A percentile compares a stretch with the other conserved stretches of the same genome.
These are phyloP conservation scores for Simplicillium aogashimaense DNA, from an alignment of 2,329 filamentous ascomycete genomes.

Conservation along the genomic window DNA sequence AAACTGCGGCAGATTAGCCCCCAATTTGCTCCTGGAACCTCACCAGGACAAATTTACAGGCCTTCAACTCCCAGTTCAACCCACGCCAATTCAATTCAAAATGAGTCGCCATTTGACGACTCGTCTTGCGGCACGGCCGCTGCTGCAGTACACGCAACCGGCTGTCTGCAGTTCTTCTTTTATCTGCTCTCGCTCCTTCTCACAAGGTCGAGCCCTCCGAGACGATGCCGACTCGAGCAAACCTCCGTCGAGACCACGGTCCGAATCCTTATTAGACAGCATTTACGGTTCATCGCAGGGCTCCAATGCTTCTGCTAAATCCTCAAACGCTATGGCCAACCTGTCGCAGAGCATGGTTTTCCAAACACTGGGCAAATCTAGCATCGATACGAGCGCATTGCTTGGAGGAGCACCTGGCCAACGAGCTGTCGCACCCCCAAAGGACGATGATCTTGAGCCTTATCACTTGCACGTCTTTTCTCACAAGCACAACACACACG, in stretches of 20 bases:
- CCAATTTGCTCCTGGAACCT: background rate
- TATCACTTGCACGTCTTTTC: slow-evolving; percentile 83
- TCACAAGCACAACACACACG: slow-evolving; percentile 90
- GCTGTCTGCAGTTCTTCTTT: too few relatives aligned
- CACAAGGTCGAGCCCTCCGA: slow-evolving; percentile 23
- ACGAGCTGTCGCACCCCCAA: slow-evolving; percentile 11
- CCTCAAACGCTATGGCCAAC: slow-evolving; percentile 19
- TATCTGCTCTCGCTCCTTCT: slow-evolving; percentile 22
- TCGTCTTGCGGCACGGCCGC: slow-evolving; percentile 30
- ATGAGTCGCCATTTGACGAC: slow-evolving; percentile 35
- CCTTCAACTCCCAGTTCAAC: background rate
- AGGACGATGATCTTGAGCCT: slow-evolving; percentile 41
- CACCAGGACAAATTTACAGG: background rate
- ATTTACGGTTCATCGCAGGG: slow-evolving; percentile 19
- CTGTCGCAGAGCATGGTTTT: slow-evolving; percentile 29
- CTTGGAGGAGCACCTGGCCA: slow-evolving; percentile 10
- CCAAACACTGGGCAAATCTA: slow-evolving; percentile 23
- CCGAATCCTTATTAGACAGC: slow-evolving; percentile 21
- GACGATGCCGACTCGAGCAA: slow-evolving; percentile 14
- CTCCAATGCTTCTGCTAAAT: slow-evolving; percentile 7
- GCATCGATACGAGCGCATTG: slow-evolving; percentile 21
- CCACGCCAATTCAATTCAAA: slow-evolving; percentile 5
- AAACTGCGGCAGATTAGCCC: slow-evolving; percentile 4
- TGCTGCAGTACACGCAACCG: slow-evolving; percentile 6
- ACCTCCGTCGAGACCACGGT: slow-evolving; percentile 14